Base-by-base conservation (phyloP, 2,329 filamentous ascomycete genomes). In the Monosporascus sp. region DNA sequence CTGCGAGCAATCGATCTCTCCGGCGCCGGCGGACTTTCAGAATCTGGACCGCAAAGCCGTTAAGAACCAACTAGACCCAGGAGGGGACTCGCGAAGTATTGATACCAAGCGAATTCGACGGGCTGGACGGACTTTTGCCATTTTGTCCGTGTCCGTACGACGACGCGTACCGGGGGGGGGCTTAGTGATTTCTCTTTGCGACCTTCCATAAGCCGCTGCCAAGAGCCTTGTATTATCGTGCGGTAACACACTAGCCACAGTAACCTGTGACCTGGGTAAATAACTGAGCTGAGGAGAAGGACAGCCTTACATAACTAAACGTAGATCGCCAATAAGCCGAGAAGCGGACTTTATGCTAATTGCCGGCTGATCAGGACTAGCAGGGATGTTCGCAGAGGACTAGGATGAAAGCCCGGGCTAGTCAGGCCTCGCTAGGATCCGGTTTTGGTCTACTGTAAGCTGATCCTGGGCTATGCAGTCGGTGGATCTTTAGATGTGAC, bases 21-120 rank as follows among this genome's bases (percentile, higher is more conserved):
- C 52, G 55, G 58, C 58, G 55, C 57, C 56, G 55, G 54, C 60
- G 61, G 61, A 62, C 55, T 62, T 63, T 60, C 37, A 48, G 22
- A 40, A 40, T 53, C 52, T 53, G 48, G 51, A 49, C 59, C 58
- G 55, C 51, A 17, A 26, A 59, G 51, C 51, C 52, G 56, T 47
- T 43, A 28, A 46, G 26, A 49, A 47, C 31, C 11, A 45, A 28
- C 26, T 47, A 43, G 43, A 54, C 35, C 47, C 45, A 35, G 26
- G 49, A 45, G 38, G 50, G 28, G 50, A 31, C 17, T n/a, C 41
- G 49, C 43, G 48, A 49, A 43, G 53, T 53, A 55, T 51, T 46
- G 47, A 50, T 45, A 40, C 18, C 48, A 35, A 18, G 18, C 20
- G 43, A 31, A 41, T 40, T n/a, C 17, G 22, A 22, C 26, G 22